Conservation (phyloP, 768 basidiomycete genomes). For the Lepiota venenata region DNA sequence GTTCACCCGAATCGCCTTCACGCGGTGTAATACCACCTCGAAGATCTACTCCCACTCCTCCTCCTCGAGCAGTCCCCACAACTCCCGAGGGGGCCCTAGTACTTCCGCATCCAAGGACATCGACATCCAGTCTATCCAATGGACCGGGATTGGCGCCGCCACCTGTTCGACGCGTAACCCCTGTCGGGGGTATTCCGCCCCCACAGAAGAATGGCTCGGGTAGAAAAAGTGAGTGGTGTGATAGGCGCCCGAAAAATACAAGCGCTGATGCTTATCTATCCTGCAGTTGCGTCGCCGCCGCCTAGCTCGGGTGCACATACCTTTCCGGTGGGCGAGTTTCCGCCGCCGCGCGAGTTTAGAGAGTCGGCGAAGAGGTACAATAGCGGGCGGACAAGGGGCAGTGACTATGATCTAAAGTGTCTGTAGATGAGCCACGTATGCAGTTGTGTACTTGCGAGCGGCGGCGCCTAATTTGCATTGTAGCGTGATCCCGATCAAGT, state of each 20-base stretch:
- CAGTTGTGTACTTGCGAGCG: neutral
- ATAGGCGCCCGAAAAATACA: too few species aligned
- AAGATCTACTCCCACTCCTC: slow-evolving; percentile 23
- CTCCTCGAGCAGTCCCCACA: slow-evolving; percentile 20
- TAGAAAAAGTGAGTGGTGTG: slow-evolving; percentile 50
- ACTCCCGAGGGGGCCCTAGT: slow-evolving; percentile 30
- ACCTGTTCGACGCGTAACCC: slow-evolving; percentile 21
- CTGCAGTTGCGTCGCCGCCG: slow-evolving; percentile 45
- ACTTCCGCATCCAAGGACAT: slow-evolving; percentile 38
- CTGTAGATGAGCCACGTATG: slow-evolving; percentile 24
- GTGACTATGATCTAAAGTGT: slow-evolving; percentile 56
- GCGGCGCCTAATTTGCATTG: neutral
- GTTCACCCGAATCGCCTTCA: slow-evolving; percentile 5
- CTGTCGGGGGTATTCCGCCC: slow-evolving; percentile 15
- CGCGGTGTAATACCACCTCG: slow-evolving; percentile 13
- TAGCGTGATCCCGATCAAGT: slow-evolving; percentile 18
- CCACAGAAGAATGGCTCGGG: slow-evolving; percentile 25
- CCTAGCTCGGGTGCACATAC: slow-evolving; percentile 65
- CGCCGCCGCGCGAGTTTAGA: slow-evolving; percentile 67
- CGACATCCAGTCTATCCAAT: slow-evolving; percentile 23
- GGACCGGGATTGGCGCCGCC: slow-evolving; percentile 30
- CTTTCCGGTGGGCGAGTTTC: slow-evolving; percentile 78
- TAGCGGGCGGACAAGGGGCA: slow-evolving; percentile 66
- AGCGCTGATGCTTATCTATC: slow-evolving; percentile 4
- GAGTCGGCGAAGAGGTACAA: slow-evolving; percentile 50